These are phyloP conservation scores for Suillus luteus DNA, from an alignment of 768 basidiomycete species.

Conservation along the genomic window DNA sequence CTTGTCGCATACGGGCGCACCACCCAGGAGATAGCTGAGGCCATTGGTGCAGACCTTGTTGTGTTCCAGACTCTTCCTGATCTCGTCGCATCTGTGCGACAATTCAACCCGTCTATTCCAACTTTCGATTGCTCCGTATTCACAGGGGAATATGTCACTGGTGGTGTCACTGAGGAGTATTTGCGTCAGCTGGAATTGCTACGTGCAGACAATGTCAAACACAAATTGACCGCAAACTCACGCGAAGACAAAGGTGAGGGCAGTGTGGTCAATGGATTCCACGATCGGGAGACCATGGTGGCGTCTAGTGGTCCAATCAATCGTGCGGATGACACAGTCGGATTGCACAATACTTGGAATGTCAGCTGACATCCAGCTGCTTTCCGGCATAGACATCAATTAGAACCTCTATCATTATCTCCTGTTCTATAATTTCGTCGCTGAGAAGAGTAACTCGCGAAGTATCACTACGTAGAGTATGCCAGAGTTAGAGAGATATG, in stretches of 20 bases:
- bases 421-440: neutral
- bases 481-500: neutral
- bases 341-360: constrained; percentile 75
- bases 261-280: constrained; percentile 23
- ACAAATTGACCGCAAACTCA: constrained; percentile 41
- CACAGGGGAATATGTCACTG: constrained; percentile 95
- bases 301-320: constrained; percentile 50
- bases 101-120: constrained; percentile 76
- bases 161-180: constrained; percentile 85
- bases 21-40: constrained; percentile 67
- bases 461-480: neutral
- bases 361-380: constrained; percentile 26
- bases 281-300: constrained; percentile 26
- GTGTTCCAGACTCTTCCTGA: constrained; percentile 94
- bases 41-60: constrained; percentile 93
- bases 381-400: neutral
- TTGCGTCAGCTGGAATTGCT: constrained; percentile 71
- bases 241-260: constrained; percentile 40
- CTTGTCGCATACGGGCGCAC: constrained; percentile 85
- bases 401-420: constrained; percentile 1
- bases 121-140: constrained; percentile 97
- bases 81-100: constrained; percentile 81
- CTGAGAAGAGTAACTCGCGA: neutral
- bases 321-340: constrained; percentile 75
- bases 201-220: constrained; percentile 81